phyloP scores from a whole-genome alignment of 176 grass and related monocot genomes.

The Eleusine coracana region DNA sequence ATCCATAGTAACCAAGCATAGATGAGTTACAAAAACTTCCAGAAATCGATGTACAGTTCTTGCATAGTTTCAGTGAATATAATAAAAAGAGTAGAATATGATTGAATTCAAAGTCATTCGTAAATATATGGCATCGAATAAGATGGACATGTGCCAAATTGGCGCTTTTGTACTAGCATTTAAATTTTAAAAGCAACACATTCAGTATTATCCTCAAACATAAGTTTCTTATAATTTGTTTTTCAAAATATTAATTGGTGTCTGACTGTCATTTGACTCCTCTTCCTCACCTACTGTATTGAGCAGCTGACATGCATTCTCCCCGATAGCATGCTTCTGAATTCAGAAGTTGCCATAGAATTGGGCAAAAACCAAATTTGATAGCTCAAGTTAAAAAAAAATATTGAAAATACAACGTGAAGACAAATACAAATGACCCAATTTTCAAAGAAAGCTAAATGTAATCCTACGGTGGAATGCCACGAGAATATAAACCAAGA shows the following conservation, averaged over 20 bases:
- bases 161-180: neutral
- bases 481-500: neutral
- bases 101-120: neutral
- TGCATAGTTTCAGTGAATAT: neutral
- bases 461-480: neutral
- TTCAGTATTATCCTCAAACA: constrained; percentile 13
- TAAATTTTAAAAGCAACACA: constrained; percentile 32
- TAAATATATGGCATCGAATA: constrained; percentile 24
- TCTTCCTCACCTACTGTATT: neutral
- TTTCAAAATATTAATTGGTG: constrained; percentile 6
- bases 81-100: neutral
- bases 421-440: neutral
- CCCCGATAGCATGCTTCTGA: neutral
- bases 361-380: neutral
- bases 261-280: neutral
- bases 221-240: neutral
- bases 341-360: neutral
- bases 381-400: neutral
- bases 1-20: neutral
- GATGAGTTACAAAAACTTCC: neutral
- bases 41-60: neutral
- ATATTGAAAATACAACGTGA: neutral
- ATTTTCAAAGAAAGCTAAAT: neutral
- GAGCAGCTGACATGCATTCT: neutral
- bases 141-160: constrained; percentile 17